Conservation (phyloP, 176 grass and related monocot species). For the Rhipidocladum racemiflorum region DNA sequence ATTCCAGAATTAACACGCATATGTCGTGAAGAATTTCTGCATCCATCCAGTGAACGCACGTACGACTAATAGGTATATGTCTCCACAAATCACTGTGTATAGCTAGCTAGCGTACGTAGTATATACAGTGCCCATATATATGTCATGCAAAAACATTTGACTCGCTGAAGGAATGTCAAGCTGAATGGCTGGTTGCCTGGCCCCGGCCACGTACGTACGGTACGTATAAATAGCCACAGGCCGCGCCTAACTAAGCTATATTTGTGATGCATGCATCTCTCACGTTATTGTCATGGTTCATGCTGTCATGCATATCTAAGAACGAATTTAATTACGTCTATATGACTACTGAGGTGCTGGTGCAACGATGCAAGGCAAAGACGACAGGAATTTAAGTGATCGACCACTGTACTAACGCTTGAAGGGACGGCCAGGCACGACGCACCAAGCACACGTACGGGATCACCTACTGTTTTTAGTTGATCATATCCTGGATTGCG, state of each 20-base stretch:
- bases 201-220: neutral
- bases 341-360: neutral
- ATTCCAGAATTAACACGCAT: neutral
- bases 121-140: neutral
- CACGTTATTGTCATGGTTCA: neutral
- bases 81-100: neutral
- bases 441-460: neutral
- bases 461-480: neutral
- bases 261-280: neutral
- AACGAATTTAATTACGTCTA: neutral
- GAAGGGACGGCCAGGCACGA: neutral
- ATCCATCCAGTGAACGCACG: too few relatives aligned
- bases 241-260: neutral
- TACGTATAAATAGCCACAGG: too few relatives aligned
- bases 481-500: too few relatives aligned
- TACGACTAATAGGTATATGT: neutral
- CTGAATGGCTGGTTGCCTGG: neutral
- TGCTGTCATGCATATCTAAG: neutral
- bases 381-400: neutral
- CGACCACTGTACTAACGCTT: neutral
- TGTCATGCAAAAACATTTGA: neutral
- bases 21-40: neutral
- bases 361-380: neutral
- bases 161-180: neutral
- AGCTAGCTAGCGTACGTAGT: neutral